Conservation (phyloP, 2,329 filamentous ascomycete species). For the Tolypocladium ophioglossoides region DNA sequence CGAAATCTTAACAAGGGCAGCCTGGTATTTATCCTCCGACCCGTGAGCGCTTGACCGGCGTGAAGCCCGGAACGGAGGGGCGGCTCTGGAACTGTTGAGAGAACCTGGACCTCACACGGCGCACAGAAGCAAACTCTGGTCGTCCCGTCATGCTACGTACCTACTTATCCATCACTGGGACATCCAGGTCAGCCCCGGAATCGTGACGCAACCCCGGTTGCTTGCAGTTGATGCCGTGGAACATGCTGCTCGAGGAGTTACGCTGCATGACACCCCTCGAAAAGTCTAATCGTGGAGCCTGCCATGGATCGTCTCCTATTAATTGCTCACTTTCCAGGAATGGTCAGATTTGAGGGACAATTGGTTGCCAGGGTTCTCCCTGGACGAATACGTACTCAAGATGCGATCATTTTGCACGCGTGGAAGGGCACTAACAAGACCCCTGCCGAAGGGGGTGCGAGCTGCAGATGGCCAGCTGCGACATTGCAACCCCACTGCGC, state of each 20-base stretch:
- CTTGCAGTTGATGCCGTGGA: conserved; percentile 4
- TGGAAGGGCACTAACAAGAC: neutral
- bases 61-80: neutral
- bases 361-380: neutral
- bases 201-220: neutral
- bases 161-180: neutral
- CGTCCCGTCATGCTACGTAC: neutral
- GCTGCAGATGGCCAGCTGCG: neutral
- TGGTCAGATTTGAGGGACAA: neutral
- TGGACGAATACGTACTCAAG: neutral
- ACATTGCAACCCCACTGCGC: neutral
- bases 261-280: neutral
- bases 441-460: neutral
- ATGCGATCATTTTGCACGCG: neutral
- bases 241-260: neutral
- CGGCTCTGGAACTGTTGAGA: neutral
- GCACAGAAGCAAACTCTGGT: neutral
- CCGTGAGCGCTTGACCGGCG: neutral
- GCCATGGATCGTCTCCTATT: neutral
- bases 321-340: neutral
- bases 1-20: neutral
- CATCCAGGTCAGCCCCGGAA: conserved; percentile 2
- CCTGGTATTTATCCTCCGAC: neutral
- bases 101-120: neutral
- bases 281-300: neutral